Evolutionary conservation across 257 asterid genomes (phyloP).

Genomic region (Coffea eugenioides): DNA sequence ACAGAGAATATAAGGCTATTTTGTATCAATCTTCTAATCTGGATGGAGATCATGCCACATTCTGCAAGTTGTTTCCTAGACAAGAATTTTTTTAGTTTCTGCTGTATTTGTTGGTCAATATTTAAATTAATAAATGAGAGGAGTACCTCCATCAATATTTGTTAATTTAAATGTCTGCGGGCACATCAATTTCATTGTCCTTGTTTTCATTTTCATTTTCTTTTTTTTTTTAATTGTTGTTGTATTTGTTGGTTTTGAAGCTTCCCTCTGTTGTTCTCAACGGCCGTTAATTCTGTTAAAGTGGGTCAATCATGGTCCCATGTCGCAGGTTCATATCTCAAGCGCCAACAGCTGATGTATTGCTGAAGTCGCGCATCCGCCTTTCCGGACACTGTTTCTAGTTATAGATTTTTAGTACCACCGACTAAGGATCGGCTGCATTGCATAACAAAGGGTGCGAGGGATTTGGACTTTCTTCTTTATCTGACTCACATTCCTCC

Average conservation of each 20-base stretch:
- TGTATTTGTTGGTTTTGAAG: conserved; percentile 12
- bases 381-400: background rate
- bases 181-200: background rate
- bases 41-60: background rate
- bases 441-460: background rate
- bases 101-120: background rate
- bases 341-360: conserved; percentile 3
- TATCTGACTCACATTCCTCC: conserved; percentile 33
- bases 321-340: conserved; percentile 3
- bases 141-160: too few species aligned
- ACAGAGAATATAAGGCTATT: background rate
- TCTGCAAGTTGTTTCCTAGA: background rate
- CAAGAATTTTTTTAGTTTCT: background rate
- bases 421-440: background rate
- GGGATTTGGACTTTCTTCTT: conserved; percentile 10
- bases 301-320: conserved; percentile 13
- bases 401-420: background rate
- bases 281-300: conserved; percentile 34
- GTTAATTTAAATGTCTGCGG: background rate
- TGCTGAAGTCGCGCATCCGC: background rate
- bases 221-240: background rate
- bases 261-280: conserved; percentile 4
- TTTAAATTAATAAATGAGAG: background rate
- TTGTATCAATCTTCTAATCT: background rate
- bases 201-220: background rate